phyloP scores from a whole-genome alignment of 192 early-diverging fungal species.

The Linnemannia zychae region DNA sequence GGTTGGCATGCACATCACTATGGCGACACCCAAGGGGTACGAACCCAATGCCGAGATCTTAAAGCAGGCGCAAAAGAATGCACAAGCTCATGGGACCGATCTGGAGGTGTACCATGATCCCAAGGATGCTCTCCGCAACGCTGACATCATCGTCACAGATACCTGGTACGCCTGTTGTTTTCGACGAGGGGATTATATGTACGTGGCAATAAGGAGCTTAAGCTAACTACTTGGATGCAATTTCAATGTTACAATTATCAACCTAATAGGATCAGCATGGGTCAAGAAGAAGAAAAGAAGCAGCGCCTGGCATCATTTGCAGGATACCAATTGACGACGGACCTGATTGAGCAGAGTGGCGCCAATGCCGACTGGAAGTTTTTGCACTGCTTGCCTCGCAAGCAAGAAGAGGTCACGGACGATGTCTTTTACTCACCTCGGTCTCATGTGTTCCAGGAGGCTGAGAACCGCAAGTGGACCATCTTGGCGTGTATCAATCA shows the following conservation, averaged over 20 bases:
- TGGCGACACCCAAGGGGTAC: constrained; percentile 91
- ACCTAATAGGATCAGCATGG: constrained; percentile 88
- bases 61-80: constrained; percentile 75
- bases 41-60: constrained; percentile 78
- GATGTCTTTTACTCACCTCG: constrained; percentile 93
- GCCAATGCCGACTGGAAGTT: constrained; percentile 95
- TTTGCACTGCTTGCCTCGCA: constrained; percentile 98
- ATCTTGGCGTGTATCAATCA: constrained; percentile 88
- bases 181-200: background rate
- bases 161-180: constrained; percentile 77
- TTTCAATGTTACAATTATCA: background rate
- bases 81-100: constrained; percentile 62
- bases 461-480: constrained; percentile 99
- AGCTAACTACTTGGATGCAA: background rate
- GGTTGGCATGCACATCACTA: constrained; percentile 83
- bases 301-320: constrained; percentile 84
- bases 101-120: constrained; percentile 77
- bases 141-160: constrained; percentile 96
- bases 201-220: background rate
- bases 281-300: constrained; percentile 93
- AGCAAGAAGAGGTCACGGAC: constrained; percentile 97
- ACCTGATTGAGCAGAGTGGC: constrained; percentile 82
- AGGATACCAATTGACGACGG: constrained; percentile 91
- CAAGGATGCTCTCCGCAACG: constrained; percentile 79
- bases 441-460: constrained; percentile 96